Percentiles rank a stretch among this genome's conserved stretches.
Conservation (phyloP, 1,284 basidiomycete species). For the Pulveroboletus sp. region DNA sequence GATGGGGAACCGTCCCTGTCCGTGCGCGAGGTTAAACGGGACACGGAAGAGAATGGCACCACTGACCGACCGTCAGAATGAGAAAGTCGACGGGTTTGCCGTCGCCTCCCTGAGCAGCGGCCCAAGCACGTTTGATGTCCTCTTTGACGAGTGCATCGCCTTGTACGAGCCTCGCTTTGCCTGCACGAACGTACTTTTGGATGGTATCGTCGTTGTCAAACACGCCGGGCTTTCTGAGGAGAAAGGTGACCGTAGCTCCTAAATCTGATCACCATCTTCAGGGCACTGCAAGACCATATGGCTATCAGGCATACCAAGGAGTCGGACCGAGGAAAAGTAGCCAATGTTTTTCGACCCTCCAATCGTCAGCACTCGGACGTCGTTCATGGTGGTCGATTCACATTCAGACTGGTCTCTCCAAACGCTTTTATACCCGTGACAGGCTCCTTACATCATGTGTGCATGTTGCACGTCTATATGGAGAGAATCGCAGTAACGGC, state of each 20-base stretch:
- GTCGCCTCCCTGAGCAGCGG: constrained; percentile 23
- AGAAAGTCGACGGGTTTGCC: constrained; percentile 24
- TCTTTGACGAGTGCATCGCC: constrained; percentile 46
- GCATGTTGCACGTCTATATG: background rate
- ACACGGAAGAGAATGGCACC: fast-evolving
- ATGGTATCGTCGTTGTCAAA: constrained; percentile 45
- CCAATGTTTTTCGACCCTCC: constrained; percentile 66
- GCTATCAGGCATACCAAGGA: constrained; percentile 42
- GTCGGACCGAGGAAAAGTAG: constrained; percentile 47
- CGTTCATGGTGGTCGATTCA: constrained; percentile 20
- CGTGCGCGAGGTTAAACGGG: background rate
- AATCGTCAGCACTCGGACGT: constrained; percentile 41
- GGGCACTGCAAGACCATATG: background rate
- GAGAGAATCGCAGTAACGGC: no score
- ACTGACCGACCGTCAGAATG: constrained; percentile 26
- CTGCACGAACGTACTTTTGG: constrained; percentile 38
- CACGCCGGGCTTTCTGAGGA: constrained; percentile 39
- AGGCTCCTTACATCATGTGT: constrained; percentile 5
- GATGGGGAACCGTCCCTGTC: constrained; percentile 19
- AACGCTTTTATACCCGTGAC: constrained; percentile 6
- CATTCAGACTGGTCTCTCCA: background rate
- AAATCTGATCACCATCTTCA: constrained; percentile 30
- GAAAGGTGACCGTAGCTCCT: constrained; percentile 49
- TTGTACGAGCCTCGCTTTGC: constrained; percentile 41
- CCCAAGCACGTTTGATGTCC: constrained; percentile 44